Percentiles rank a stretch among this genome's conserved stretches.
These are phyloP conservation scores for Dendryphion nanum DNA, from an alignment of 2,329 filamentous ascomycete genomes.

Conservation along the genomic window DNA sequence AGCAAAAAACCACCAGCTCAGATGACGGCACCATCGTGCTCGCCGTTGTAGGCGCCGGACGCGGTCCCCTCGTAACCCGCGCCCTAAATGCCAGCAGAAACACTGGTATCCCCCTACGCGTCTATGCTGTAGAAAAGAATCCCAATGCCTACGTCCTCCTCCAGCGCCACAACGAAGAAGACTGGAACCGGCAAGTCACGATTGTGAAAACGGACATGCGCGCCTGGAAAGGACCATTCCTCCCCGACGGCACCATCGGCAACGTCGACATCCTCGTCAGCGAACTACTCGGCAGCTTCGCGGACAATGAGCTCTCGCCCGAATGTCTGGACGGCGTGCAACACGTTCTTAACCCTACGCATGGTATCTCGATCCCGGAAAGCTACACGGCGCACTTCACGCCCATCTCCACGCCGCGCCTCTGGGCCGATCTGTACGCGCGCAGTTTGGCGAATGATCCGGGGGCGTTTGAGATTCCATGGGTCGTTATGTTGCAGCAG, in stretches of 20 bases:
- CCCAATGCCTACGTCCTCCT: slow-evolving; percentile 95
- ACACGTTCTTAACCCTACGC: slow-evolving; percentile 72
- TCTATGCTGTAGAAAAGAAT: slow-evolving; percentile 97
- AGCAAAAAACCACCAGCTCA: slow-evolving; percentile 72
- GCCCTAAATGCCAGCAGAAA: slow-evolving; percentile 76
- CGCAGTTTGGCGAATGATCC: slow-evolving; percentile 59
- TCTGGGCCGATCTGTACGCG: slow-evolving; percentile 75
- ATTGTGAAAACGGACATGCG: slow-evolving; percentile 98
- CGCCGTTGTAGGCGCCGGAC: slow-evolving; percentile 88
- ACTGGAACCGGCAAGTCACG: slow-evolving; percentile 78
- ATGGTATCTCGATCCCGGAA: slow-evolving; percentile 90
- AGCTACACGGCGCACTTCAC: slow-evolving; percentile 92
- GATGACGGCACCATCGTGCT: slow-evolving; percentile 72
- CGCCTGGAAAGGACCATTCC: slow-evolving; percentile 80
- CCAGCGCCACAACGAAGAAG: slow-evolving; percentile 74
- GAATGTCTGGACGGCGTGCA: slow-evolving; percentile 97
- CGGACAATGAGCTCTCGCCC: slow-evolving; percentile 93
- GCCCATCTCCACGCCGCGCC: slow-evolving; percentile 84
- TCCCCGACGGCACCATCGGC: slow-evolving; percentile 53
- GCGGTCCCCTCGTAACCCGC: slow-evolving; percentile 87
- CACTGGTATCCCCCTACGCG: slow-evolving; percentile 74
- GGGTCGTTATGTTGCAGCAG: slow-evolving; percentile 89
- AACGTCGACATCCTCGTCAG: slow-evolving; percentile 91
- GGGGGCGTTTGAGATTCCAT: slow-evolving; percentile 83
- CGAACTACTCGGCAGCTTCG: slow-evolving; percentile 91